phyloP scores from a whole-genome alignment of 768 basidiomycete genomes.

The Boletus patriciae region DNA sequence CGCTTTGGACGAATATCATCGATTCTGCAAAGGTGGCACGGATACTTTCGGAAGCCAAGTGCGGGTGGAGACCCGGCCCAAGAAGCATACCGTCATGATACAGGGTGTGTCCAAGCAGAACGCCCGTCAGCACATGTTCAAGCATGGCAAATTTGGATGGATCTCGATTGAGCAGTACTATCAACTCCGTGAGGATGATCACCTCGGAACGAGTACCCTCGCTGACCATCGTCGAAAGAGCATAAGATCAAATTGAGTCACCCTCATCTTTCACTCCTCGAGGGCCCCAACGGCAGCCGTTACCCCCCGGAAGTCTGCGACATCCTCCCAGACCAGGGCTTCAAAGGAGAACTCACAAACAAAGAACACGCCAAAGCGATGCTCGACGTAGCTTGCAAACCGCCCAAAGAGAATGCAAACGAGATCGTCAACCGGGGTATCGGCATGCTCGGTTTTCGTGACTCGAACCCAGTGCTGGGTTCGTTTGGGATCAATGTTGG shows the following conservation, averaged over 20 bases:
- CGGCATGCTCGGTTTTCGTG: constrained; percentile 41
- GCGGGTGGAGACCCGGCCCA: constrained; percentile 60
- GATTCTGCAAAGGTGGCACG: constrained; percentile 50
- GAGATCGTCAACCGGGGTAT: constrained; percentile 46
- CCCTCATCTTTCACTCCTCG: constrained; percentile 42
- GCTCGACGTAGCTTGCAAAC: constrained; percentile 48
- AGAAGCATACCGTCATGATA: constrained; percentile 69
- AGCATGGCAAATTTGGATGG: constrained; percentile 33
- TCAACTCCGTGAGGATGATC: constrained; percentile 34
- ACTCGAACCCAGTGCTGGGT: constrained; percentile 32
- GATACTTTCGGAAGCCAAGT: constrained; percentile 62
- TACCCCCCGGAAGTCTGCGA: constrained; percentile 51
- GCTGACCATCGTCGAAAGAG: constrained; percentile 31
- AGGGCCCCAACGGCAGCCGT: constrained; percentile 35
- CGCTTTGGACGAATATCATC: constrained; percentile 40
- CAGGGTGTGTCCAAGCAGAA: constrained; percentile 44
- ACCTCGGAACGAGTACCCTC: not conserved
- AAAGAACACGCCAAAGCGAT: constrained; percentile 45
- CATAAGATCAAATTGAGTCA: constrained; percentile 36
- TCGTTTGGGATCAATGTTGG: constrained; percentile 47
- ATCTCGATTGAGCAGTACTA: constrained; percentile 51
- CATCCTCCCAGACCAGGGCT: constrained; percentile 42
- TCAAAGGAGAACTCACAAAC: constrained; percentile 49
- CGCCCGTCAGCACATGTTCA: constrained; percentile 42
- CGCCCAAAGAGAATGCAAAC: constrained; percentile 46